These are phyloP conservation scores for Cyberlindnera samutprakarnensis DNA, from an alignment of 805 yeast genomes.

Conservation along the genomic window DNA sequence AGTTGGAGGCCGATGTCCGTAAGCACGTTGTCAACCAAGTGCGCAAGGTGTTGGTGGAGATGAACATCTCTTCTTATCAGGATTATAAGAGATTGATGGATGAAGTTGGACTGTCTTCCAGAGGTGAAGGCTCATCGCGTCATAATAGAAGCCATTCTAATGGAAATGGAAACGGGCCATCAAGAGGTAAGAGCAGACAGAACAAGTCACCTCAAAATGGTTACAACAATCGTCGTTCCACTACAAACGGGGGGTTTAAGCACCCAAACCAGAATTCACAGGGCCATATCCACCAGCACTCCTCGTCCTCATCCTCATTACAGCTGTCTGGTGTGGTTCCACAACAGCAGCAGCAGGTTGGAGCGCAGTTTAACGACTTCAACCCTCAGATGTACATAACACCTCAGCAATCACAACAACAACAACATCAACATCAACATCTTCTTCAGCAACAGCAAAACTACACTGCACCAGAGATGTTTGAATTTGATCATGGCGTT, in stretches of 20 bases:
- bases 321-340: too few relatives aligned
- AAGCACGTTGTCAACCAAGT: conserved; percentile 54
- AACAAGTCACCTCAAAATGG: conserved; percentile 16
- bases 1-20: conserved; percentile 49
- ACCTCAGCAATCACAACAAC: conserved; percentile 2
- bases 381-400: conserved; percentile 1
- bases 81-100: conserved; percentile 83
- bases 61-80: conserved; percentile 49
- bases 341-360: neutral
- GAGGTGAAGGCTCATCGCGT: conserved; percentile 11
- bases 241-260: conserved; percentile 4
- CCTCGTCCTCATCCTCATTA: too few relatives aligned
- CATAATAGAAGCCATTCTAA: conserved; percentile 21
- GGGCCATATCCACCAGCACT: too few relatives aligned
- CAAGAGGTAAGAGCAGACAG: conserved; percentile 11
- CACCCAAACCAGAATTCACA: too few relatives aligned
- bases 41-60: conserved; percentile 52
- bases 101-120: conserved; percentile 64
- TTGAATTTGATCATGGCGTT: conserved; percentile 4
- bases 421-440: conserved; percentile 2
- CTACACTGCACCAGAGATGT: conserved; percentile 2
- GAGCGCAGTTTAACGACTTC: too few relatives aligned
- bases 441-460: conserved; percentile 5
- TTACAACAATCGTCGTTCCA: conserved; percentile 6
- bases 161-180: conserved; percentile 3